Evolutionary conservation across 2,329 filamentous ascomycete species (phyloP), one percentile per base, ranked within the genome.

Genomic region (Ciborinia camelliae): DNA sequence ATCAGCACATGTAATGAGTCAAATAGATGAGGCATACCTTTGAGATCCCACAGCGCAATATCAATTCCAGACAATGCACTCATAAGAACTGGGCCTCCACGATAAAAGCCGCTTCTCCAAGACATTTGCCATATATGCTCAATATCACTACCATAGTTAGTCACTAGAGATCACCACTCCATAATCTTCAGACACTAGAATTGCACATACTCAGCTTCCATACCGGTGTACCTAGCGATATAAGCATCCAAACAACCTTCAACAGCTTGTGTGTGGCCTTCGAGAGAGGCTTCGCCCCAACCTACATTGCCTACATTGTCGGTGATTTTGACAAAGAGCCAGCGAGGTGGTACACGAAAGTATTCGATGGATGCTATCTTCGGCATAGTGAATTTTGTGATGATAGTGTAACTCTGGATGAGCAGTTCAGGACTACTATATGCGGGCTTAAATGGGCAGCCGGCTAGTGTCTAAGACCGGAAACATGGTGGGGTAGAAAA

Each of bases 81-180:
- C 89, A 93, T 92, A 69, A 93, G 88, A 12, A 93, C 90, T 0
- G 90, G 88, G 0, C 90, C 90, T 2, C 90, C 90, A 35, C 90
- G 82, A 75, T 93, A 93, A 75, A 93, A 94, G 0, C 85, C 85
- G 50, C 84, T 79, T 50, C 90, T 82, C 84, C 87, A 92, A 32
- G 85, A 84, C 68, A 83, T 82, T 74, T 92, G 90, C 90, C 90
- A 93, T 65, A 93, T 88, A 68, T 91, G 87, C 73, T 93, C 90
- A 68, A 93, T 92, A 57, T 91, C 86, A 73, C 87, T 90, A 53
- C 39, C 12, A 47, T 15, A 43, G 37, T 43, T 14, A 20, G 41
- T 57, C 14, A 45, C 45, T 63, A n/a, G 59, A 30, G 39, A 63
- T 52, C 7, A 23, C 30, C 14, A 59, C 9, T 20, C 23, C 2